phyloP scores from a whole-genome alignment of 1,139 yeast genomes.

The Hansenula sp. region DNA sequence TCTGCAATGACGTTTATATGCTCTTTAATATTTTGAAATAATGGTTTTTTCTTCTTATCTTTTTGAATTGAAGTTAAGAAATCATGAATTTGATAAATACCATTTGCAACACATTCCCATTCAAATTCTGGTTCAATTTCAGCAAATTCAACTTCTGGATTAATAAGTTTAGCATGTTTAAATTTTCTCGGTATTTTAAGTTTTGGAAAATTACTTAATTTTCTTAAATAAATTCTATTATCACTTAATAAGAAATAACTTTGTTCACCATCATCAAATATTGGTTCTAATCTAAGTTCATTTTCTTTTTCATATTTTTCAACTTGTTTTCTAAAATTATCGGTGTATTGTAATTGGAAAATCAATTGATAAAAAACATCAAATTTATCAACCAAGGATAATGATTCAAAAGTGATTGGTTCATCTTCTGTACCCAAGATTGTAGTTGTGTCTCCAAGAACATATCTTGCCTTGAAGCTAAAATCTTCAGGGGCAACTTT shows the following conservation, averaged over 20 bases:
- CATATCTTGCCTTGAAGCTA: conserved; percentile 41
- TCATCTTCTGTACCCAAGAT: conserved; percentile 23
- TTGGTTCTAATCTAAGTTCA: conserved; percentile 26
- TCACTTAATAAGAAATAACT: conserved; percentile 20
- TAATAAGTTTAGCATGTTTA: conserved; percentile 31
- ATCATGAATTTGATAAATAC: conserved; percentile 24
- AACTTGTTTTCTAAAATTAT: conserved; percentile 29
- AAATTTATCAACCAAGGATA: conserved; percentile 41
- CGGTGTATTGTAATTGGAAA: conserved; percentile 24
- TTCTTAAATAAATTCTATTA: conserved; percentile 22
- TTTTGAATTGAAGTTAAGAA: conserved; percentile 18
- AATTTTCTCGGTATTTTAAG: conserved; percentile 29
- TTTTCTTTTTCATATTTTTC: conserved; percentile 25
- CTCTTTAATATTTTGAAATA: conserved; percentile 17
- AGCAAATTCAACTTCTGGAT: conserved; percentile 19
- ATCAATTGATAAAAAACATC: conserved; percentile 41
- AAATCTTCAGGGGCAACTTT: conserved; percentile 31
- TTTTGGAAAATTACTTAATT: conserved; percentile 20
- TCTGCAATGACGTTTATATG: conserved; percentile 20
- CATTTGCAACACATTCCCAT: conserved; percentile 37
- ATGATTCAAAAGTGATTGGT: conserved; percentile 31
- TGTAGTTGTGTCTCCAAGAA: conserved; percentile 34
- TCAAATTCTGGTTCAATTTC: conserved; percentile 27
- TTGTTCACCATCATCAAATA: conserved; percentile 23
- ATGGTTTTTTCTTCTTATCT: conserved; percentile 15